Evolutionary conservation across 768 basidiomycete species (phyloP).

Genomic region (Mycena rosella): DNA sequence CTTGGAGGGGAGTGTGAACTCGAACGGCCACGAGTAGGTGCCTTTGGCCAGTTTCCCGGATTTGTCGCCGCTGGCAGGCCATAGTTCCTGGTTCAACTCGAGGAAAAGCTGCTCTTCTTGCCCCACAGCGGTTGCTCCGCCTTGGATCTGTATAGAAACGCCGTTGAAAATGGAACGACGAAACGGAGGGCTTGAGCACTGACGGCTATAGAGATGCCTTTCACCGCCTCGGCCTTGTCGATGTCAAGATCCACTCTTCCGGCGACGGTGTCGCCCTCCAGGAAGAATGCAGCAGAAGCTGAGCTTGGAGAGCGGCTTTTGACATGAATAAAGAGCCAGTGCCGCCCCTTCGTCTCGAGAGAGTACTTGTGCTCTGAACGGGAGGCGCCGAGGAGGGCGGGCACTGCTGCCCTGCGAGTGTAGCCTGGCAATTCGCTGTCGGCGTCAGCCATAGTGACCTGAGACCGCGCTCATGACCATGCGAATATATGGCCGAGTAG

Average conservation of each 20-base stretch:
- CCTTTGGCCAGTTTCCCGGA: constrained; percentile 56
- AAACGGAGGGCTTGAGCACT: constrained; percentile 37
- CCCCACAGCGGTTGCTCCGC: constrained; percentile 64
- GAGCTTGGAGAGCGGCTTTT: constrained; percentile 59
- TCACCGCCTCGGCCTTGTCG: constrained; percentile 61
- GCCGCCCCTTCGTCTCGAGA: constrained; percentile 58
- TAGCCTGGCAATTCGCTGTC: constrained; percentile 36
- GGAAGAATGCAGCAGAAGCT: constrained; percentile 59
- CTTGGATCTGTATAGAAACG: constrained; percentile 58
- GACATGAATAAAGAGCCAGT: constrained; percentile 64
- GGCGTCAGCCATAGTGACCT: constrained; percentile 37
- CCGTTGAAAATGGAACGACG: not conserved
- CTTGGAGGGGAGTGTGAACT: constrained; percentile 59
- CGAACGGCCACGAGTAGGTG: constrained; percentile 62
- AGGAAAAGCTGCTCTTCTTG: constrained; percentile 67
- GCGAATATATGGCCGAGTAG: too few relatives aligned
- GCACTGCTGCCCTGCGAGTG: constrained; percentile 23
- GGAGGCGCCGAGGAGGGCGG: constrained; percentile 8
- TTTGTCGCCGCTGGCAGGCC: constrained; percentile 51
- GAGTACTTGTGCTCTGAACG: constrained; percentile 53
- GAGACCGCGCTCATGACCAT: too few relatives aligned
- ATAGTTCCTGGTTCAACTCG: constrained; percentile 55
- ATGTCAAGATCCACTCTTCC: constrained; percentile 66
- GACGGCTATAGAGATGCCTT: constrained; percentile 62
- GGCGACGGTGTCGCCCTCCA: constrained; percentile 61